These are phyloP conservation scores for Dothideomycetes sp. DNA, from an alignment of 2,329 filamentous ascomycete species.

Conservation along the genomic window DNA sequence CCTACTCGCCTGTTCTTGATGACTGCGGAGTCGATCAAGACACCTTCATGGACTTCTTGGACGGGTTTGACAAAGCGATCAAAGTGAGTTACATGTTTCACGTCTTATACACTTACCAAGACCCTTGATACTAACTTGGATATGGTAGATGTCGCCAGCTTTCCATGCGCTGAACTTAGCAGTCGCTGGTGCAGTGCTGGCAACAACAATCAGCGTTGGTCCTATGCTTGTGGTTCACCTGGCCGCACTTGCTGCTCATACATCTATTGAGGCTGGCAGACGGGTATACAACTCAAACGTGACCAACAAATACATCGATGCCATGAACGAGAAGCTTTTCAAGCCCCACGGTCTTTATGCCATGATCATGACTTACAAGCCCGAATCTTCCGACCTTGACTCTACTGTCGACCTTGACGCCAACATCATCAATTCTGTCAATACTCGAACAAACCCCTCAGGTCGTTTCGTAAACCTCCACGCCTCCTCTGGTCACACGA, in stretches of 20 bases:
- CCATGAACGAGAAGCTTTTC: constrained; percentile 12
- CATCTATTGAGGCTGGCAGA: no score
- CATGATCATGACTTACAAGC: constrained; percentile 6
- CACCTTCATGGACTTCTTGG: not conserved
- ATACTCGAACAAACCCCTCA: not conserved
- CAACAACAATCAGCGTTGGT: not conserved
- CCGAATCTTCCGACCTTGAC: constrained; percentile 1
- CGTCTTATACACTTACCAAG: no score
- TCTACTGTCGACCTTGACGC: constrained; percentile 3
- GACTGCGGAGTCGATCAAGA: not conserved
- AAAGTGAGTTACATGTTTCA: no score
- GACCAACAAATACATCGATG: constrained; percentile 3
- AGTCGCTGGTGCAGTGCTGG: constrained; percentile 2
- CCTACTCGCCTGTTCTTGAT: not conserved
- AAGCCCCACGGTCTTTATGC: constrained; percentile 7
- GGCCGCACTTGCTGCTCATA: constrained; percentile 4
- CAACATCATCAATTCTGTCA: not conserved
- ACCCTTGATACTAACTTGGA: no score
- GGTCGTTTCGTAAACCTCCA: not conserved
- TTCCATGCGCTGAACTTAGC: no score
- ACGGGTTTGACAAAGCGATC: not conserved
- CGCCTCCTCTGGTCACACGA: constrained; percentile 2
- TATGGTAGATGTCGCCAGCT: no score
- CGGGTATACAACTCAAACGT: no score
- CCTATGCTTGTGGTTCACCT: not conserved